These are phyloP conservation scores for Scalesia atractyloides DNA, from an alignment of 129 eudicot species.

Conservation along the genomic window DNA sequence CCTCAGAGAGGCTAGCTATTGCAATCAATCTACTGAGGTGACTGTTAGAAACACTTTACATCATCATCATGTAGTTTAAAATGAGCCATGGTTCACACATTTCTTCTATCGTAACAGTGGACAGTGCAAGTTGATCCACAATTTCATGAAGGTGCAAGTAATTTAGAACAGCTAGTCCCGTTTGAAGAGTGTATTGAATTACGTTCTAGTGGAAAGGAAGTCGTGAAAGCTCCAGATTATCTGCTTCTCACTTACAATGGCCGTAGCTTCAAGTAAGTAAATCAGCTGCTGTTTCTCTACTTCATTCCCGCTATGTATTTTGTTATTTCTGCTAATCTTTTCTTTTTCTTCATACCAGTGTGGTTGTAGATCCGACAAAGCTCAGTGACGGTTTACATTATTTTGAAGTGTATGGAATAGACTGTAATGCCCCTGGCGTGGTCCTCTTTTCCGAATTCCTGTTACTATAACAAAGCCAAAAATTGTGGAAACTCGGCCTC, in stretches of 20 bases:
- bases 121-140: slow-evolving; percentile 89
- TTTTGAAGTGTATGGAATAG: slow-evolving; percentile 82
- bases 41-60: slow-evolving; percentile 1
- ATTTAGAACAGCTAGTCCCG: slow-evolving; percentile 86
- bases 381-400: slow-evolving; percentile 87
- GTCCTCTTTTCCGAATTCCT: slow-evolving; percentile 95
- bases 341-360: slow-evolving; percentile 45
- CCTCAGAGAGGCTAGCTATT: slow-evolving; percentile 78
- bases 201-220: slow-evolving; percentile 66
- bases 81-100: slow-evolving; percentile 6
- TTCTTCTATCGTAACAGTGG: slow-evolving; percentile 59
- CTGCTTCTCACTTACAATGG: slow-evolving; percentile 95
- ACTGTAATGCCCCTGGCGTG: slow-evolving; percentile 96
- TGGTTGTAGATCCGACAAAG: slow-evolving; percentile 86
- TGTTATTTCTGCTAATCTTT: slow-evolving; percentile 10
- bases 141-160: slow-evolving; percentile 95
- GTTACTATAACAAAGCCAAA: slow-evolving; percentile 90
- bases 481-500: slow-evolving; percentile 65
- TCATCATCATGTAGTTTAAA: slow-evolving; percentile 14
- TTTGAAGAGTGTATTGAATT: slow-evolving; percentile 94
- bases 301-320: neutral
- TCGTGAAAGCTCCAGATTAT: slow-evolving; percentile 85
- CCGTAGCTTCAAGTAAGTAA: slow-evolving; percentile 87
- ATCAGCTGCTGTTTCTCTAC: slow-evolving; percentile 11
- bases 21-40: slow-evolving; percentile 78